phyloP scores from a whole-genome alignment of 106 monocot genomes.

The Posidonia australis region DNA sequence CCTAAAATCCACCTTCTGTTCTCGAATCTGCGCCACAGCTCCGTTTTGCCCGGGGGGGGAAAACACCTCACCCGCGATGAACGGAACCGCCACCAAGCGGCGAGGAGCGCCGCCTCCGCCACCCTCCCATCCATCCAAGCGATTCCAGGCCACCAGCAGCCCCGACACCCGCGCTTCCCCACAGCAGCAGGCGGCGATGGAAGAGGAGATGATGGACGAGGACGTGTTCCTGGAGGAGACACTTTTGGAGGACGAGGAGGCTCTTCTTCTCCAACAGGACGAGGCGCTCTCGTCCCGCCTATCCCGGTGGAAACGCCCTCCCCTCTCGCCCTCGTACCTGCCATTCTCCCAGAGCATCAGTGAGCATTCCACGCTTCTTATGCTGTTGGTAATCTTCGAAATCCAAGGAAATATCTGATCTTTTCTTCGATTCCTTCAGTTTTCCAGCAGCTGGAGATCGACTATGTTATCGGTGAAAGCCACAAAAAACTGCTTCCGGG shows the following conservation, averaged over 20 bases:
- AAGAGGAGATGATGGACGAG: conserved; percentile 98
- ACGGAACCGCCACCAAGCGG: conserved; percentile 23
- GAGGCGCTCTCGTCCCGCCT: conserved; percentile 69
- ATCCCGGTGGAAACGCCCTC: conserved; percentile 73
- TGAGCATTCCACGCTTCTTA: conserved; percentile 7
- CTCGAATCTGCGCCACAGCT: background rate
- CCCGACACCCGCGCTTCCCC: conserved; percentile 5
- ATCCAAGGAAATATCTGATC: background rate
- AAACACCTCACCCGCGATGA: conserved; percentile 25
- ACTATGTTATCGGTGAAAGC: conserved; percentile 84
- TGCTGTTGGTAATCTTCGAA: background rate
- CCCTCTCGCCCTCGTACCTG: conserved; percentile 36
- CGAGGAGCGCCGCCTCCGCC: conserved; percentile 30
- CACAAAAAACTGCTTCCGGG: conserved; percentile 57
- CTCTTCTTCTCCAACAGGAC: conserved; percentile 48
- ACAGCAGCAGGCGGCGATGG: conserved; percentile 17
- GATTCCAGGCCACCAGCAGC: conserved; percentile 22
- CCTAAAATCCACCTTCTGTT: too few species aligned
- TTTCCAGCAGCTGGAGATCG: conserved; percentile 98
- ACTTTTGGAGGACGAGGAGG: conserved; percentile 70
- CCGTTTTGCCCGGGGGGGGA: background rate
- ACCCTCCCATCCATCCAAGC: conserved; percentile 34
- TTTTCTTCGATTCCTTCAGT: conserved; percentile 32
- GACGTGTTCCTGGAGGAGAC: conserved; percentile 90
- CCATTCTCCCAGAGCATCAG: conserved; percentile 46